A percentile compares a stretch with the other conserved stretches of the same genome.
Evolutionary conservation across 2,329 filamentous ascomycete species (phyloP).

Genomic region (Cadophora malorum): DNA sequence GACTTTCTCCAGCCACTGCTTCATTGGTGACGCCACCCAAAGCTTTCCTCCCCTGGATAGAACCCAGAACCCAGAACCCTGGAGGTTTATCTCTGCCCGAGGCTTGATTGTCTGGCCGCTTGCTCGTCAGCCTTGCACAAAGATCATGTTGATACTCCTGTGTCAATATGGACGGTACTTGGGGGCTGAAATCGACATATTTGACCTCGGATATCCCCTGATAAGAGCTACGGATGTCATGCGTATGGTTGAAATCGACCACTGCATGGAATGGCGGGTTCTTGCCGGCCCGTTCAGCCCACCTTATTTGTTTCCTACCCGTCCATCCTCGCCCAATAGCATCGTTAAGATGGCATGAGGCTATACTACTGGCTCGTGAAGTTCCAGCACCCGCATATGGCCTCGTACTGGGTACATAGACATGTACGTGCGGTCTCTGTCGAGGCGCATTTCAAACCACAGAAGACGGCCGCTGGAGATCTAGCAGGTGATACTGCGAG

Average conservation of each 20-base stretch:
- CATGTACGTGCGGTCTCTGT: constrained; percentile 13
- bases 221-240: constrained; percentile 11
- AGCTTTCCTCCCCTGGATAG: neutral
- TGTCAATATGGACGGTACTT: constrained; percentile 9
- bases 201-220: constrained; percentile 2
- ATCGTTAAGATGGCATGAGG: constrained; percentile 7
- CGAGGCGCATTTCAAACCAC: constrained; percentile 25
- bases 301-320: constrained; percentile 26
- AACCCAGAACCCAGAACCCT: no score
- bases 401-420: constrained; percentile 19
- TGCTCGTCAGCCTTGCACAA: constrained; percentile 15
- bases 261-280: constrained; percentile 23
- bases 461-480: constrained; percentile 13
- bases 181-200: constrained; percentile 12
- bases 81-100: neutral
- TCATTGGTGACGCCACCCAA: neutral
- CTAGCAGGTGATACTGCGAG: constrained; percentile 14
- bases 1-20: neutral
- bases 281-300: constrained; percentile 26
- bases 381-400: constrained; percentile 26
- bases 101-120: constrained; percentile 8
- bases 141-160: neutral
- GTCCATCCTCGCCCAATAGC: constrained; percentile 23
- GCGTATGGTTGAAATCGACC: constrained; percentile 10
- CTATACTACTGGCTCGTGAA: constrained; percentile 27